phyloP scores from a whole-genome alignment of 345 rosid species.

The Microthlaspi erraticum region DNA sequence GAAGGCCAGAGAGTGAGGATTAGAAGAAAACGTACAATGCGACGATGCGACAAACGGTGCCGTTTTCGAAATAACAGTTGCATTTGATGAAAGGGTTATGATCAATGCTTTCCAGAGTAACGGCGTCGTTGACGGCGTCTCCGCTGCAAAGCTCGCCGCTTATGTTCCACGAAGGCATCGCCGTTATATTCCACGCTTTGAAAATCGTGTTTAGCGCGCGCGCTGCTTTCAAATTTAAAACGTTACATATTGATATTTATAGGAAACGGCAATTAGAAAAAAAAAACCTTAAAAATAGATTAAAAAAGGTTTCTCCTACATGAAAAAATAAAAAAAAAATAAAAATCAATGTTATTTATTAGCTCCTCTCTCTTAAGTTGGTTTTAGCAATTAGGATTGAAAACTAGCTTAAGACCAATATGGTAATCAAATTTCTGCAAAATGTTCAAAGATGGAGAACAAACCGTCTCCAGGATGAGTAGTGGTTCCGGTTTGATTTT shows the following conservation, averaged over 20 bases:
- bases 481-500: conserved; percentile 7
- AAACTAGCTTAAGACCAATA: too few relatives aligned
- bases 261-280: too few relatives aligned
- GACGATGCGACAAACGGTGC: not conserved
- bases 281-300: too few relatives aligned
- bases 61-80: not conserved
- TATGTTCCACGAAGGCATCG: not conserved
- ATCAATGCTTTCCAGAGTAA: not conserved
- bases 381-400: too few relatives aligned
- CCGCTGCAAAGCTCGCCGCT: not conserved
- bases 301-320: too few relatives aligned
- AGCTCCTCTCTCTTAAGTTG: too few relatives aligned
- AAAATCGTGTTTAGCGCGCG: not conserved
- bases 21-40: not conserved
- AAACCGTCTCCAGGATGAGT: conserved; percentile 4
- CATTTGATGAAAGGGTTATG: not conserved
- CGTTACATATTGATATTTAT: too few relatives aligned
- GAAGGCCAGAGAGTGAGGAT: too few relatives aligned
- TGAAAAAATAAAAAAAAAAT: too few relatives aligned
- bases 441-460: not conserved
- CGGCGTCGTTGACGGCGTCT: not conserved
- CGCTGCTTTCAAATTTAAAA: not conserved
- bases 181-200: not conserved
- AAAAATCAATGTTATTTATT: too few relatives aligned
- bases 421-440: too few relatives aligned